These are phyloP conservation scores for Conidiobolus incongruus DNA, from an alignment of 371 early-diverging fungal species.

Conservation along the genomic window DNA sequence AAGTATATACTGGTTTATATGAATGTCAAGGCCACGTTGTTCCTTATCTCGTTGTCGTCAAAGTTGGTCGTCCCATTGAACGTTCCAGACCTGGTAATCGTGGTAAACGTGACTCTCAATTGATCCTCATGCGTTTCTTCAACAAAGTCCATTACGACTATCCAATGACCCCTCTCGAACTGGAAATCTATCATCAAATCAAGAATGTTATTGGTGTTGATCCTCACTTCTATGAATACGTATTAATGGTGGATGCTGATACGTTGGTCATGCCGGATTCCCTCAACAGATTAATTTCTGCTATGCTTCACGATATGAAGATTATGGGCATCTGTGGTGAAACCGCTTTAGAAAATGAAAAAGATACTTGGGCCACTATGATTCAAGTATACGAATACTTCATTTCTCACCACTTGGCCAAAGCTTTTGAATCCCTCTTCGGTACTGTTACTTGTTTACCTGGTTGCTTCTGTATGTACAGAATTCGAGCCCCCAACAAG, in stretches of 20 bases:
- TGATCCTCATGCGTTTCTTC: conserved; percentile 97
- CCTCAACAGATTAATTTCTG: conserved; percentile 39
- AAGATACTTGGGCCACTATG: conserved; percentile 81
- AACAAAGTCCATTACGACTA: conserved; percentile 87
- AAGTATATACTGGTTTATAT: conserved; percentile 95
- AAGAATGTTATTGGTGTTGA: conserved; percentile 74
- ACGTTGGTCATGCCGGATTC: conserved; percentile 60
- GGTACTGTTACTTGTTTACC: conserved; percentile 85
- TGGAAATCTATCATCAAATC: conserved; percentile 81
- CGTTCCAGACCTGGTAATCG: conserved; percentile 86
- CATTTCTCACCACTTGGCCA: too few species aligned
- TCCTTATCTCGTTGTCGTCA: conserved; percentile 87
- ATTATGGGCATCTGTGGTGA: conserved; percentile 79
- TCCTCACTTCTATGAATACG: conserved; percentile 67
- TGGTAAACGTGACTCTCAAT: conserved; percentile 99
- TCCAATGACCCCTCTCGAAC: conserved; percentile 76
- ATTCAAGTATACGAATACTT: conserved; percentile 80
- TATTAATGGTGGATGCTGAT: conserved; percentile 91
- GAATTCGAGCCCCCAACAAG: conserved; percentile 59
- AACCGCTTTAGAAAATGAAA: conserved; percentile 63
- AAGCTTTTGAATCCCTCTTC: conserved; percentile 70
- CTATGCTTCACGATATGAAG: conserved; percentile 52
- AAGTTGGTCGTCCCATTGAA: conserved; percentile 69
- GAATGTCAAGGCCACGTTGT: conserved; percentile 71
- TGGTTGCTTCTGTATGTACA: conserved; percentile 91